phyloP scores from a whole-genome alignment of 2,329 filamentous ascomycete genomes.

The Pezicula carpinea region DNA sequence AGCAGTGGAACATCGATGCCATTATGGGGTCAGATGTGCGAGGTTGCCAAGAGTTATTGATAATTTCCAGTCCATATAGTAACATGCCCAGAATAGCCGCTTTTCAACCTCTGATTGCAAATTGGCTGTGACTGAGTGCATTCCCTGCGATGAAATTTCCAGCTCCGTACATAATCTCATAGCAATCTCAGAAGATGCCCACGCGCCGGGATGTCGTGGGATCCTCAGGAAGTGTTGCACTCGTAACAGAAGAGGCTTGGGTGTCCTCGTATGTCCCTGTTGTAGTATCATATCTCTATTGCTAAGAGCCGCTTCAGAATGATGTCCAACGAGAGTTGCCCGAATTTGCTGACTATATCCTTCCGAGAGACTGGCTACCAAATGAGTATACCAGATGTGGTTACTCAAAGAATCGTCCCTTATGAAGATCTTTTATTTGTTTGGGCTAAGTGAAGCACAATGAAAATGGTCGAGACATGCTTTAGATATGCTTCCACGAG shows the following conservation, averaged over 20 bases:
- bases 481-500: slow-evolving; percentile 5
- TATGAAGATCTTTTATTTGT: slow-evolving; percentile 6
- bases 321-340: slow-evolving; percentile 1
- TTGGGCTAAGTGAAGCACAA: slow-evolving; percentile 5
- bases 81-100: slow-evolving; percentile 45
- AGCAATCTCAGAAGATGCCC: slow-evolving; percentile 34
- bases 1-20: slow-evolving; percentile 45
- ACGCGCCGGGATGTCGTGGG: slow-evolving; percentile 8
- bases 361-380: slow-evolving; percentile 8
- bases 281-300: slow-evolving; percentile 3
- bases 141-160: slow-evolving; percentile 40
- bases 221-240: slow-evolving; percentile 4
- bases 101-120: slow-evolving; percentile 7
- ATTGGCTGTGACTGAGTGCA: background rate
- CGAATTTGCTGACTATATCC: slow-evolving; percentile 1
- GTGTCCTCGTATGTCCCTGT: slow-evolving; percentile 3
- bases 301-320: slow-evolving; percentile 5
- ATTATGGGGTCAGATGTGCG: slow-evolving; percentile 42
- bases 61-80: slow-evolving; percentile 41
- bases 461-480: slow-evolving; percentile 7
- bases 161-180: slow-evolving; percentile 47
- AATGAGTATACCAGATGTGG: slow-evolving; percentile 6
- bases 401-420: slow-evolving; percentile 2
- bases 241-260: slow-evolving; percentile 7
- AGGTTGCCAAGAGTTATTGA: slow-evolving; percentile 43